Evolutionary conservation across 371 early-diverging fungal genomes (phyloP).

Genomic region (Haplosporangium sp.): DNA sequence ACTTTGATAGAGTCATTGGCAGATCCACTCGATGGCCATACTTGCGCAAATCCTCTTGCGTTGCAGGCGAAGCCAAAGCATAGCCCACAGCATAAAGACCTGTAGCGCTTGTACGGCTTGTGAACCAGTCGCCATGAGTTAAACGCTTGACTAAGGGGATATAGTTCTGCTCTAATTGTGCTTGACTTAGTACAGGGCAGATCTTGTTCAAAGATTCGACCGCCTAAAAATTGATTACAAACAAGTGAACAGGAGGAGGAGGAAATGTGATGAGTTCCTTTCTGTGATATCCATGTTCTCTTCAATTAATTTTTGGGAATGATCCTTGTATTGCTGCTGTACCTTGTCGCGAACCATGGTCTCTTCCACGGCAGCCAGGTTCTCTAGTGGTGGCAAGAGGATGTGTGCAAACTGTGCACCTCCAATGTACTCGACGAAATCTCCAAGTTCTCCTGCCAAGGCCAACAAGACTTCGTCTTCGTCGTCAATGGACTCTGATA

Average conservation of each 20-base stretch:
- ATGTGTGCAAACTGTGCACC: slow-evolving; percentile 88
- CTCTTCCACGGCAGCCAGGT: slow-evolving; percentile 96
- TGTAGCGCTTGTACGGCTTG: slow-evolving; percentile 95
- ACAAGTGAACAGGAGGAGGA: slow-evolving; percentile 3
- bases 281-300: not conserved
- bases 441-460: slow-evolving; percentile 93
- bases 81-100: slow-evolving; percentile 92
- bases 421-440: slow-evolving; percentile 92
- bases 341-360: slow-evolving; percentile 97
- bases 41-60: slow-evolving; percentile 89
- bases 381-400: slow-evolving; percentile 92
- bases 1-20: not conserved
- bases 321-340: slow-evolving; percentile 8
- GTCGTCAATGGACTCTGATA: slow-evolving; percentile 96
- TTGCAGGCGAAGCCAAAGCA: slow-evolving; percentile 72
- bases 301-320: not conserved
- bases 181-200: slow-evolving; percentile 72
- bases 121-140: slow-evolving; percentile 97
- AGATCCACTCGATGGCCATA: slow-evolving; percentile 32
- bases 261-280: slow-evolving; percentile 8
- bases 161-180: slow-evolving; percentile 88
- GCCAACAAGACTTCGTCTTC: slow-evolving; percentile 96
- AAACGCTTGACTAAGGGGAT: slow-evolving; percentile 93
- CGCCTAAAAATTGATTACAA: slow-evolving; percentile 70
- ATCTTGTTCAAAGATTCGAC: slow-evolving; percentile 93